Evolutionary conservation across 163 green algal species (phyloP).

Genomic region (Chlorella variabilis): DNA sequence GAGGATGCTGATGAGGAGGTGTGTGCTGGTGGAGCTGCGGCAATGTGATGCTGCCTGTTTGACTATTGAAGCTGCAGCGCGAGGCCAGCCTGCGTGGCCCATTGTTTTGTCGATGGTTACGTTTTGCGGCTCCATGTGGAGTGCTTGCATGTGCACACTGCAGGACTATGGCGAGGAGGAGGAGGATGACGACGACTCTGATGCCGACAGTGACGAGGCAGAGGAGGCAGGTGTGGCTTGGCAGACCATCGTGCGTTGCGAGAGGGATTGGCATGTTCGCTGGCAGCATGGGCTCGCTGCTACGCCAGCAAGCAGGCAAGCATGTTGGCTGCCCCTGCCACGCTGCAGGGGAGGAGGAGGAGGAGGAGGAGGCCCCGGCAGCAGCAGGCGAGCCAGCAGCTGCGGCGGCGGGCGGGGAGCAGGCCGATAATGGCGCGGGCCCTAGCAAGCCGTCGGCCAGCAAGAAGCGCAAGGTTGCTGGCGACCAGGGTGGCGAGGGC

Average conservation of each 20-base stretch:
- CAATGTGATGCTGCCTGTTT: not conserved
- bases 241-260: not conserved
- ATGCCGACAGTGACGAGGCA: constrained; percentile 19
- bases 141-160: too few species aligned
- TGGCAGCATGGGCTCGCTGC: too few species aligned
- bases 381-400: constrained; percentile 17
- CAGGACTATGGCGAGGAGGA: not conserved
- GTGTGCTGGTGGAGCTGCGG: not conserved
- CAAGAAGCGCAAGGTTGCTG: constrained; percentile 35
- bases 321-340: too few species aligned
- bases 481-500: constrained; percentile 16
- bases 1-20: constrained; percentile 41
- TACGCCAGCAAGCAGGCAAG: too few species aligned
- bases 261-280: not conserved
- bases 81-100: too few species aligned
- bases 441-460: constrained; percentile 4
- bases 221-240: constrained; percentile 17
- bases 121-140: too few species aligned
- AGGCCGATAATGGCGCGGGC: constrained; percentile 13
- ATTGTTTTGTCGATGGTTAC: too few species aligned
- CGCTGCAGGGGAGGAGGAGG: not conserved
- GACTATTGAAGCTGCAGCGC: too few species aligned
- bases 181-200: not conserved
- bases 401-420: not conserved
- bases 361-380: not conserved